These are phyloP conservation scores for Thalassiosira mediterranea DNA, from an alignment of 352 stramenopile genomes.

Conservation along the genomic window DNA sequence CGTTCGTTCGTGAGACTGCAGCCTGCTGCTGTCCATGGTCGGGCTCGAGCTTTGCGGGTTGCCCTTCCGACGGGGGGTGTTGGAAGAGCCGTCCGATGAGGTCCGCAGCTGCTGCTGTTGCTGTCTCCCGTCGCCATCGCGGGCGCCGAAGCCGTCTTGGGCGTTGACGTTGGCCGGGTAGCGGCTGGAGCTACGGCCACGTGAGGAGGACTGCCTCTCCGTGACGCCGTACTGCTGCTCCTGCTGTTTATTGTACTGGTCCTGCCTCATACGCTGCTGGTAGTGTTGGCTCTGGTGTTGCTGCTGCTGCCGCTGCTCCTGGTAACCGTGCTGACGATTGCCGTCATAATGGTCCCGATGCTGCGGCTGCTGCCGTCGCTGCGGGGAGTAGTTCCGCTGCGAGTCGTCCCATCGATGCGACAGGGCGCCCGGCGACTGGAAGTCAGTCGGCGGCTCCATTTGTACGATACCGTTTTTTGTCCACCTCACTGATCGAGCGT, in stretches of 20 bases:
- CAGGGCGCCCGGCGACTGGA: background rate
- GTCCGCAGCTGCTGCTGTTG: background rate
- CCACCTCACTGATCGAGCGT: background rate
- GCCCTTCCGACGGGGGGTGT: constrained; percentile 33
- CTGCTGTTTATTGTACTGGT: background rate
- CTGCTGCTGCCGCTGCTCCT: background rate
- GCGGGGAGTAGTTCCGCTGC: background rate
- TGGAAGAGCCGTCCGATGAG: constrained; percentile 13
- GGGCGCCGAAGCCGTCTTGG: background rate
- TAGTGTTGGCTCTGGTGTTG: background rate
- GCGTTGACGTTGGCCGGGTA: background rate
- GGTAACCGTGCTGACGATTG: no score
- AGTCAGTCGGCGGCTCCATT: background rate
- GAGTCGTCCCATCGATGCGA: background rate
- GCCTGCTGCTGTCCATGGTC: background rate
- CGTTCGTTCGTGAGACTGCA: background rate
- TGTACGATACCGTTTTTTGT: background rate
- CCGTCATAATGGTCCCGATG: background rate
- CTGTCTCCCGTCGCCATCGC: background rate
- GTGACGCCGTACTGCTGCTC: background rate
- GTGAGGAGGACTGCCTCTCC: constrained; percentile 11
- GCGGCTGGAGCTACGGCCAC: constrained; percentile 18
- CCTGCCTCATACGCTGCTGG: no score
- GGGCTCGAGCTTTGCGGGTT: constrained; percentile 43
- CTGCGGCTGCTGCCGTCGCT: background rate